phyloP scores from a whole-genome alignment of 2,329 filamentous ascomycete genomes.

The Diplocarpon mali region DNA sequence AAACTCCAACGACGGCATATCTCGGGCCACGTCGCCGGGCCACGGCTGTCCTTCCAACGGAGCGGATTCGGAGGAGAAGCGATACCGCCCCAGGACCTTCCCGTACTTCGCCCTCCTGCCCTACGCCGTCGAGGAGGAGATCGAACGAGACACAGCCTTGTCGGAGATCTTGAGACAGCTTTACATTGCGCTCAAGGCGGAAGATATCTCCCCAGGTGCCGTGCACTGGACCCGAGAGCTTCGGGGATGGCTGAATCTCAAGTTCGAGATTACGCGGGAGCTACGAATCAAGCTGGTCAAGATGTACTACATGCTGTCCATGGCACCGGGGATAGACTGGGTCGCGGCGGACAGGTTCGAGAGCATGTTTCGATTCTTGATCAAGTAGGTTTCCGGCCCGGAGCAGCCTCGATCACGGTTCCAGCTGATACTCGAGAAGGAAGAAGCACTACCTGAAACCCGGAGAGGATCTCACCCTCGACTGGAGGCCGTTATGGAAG shows the following conservation, averaged over 20 bases:
- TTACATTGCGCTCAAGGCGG: conserved; percentile 81
- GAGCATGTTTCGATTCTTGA: conserved; percentile 91
- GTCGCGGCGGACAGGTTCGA: conserved; percentile 79
- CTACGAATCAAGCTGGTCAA: conserved; percentile 74
- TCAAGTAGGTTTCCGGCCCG: conserved; percentile 54
- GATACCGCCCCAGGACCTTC: conserved; percentile 81
- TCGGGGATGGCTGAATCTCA: conserved; percentile 86
- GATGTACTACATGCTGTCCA: conserved; percentile 86
- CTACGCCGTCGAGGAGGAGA: conserved; percentile 74
- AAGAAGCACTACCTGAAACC: conserved; percentile 93
- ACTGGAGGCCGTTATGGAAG: conserved; percentile 88
- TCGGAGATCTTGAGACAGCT: conserved; percentile 86
- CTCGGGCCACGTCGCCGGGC: conserved; percentile 77
- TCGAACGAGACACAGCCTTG: conserved; percentile 66
- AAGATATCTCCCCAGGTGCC: conserved; percentile 88
- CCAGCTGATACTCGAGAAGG: conserved; percentile 34
- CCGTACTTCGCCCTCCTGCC: conserved; percentile 87
- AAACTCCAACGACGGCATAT: conserved; percentile 52
- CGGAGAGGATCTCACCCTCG: conserved; percentile 76
- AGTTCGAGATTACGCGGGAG: conserved; percentile 88
- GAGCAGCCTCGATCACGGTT: neutral
- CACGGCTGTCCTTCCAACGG: conserved; percentile 39
- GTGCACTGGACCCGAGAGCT: conserved; percentile 97
- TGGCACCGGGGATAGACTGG: conserved; percentile 81
- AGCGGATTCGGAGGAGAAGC: conserved; percentile 42